A percentile compares a stretch with the other conserved stretches of the same genome.
Evolutionary conservation across 2,329 filamentous ascomycete genomes (phyloP).

Genomic region (Hypoxylon sp.): DNA sequence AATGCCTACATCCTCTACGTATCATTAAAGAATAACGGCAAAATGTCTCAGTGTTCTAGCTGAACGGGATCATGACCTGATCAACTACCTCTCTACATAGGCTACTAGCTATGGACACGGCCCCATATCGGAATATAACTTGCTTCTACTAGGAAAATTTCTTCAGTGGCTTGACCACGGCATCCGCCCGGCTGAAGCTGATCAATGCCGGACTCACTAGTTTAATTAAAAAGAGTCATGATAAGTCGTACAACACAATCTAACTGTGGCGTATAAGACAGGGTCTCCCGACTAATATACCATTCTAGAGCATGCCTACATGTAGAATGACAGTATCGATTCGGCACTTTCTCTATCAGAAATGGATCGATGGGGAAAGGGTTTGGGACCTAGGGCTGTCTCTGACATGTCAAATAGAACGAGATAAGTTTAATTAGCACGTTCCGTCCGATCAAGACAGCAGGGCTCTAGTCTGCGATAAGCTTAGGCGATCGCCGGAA

Average conservation of each 20-base stretch:
- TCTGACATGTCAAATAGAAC: conserved; percentile 24
- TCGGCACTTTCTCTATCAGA: conserved; percentile 2
- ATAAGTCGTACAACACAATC: conserved; percentile 40
- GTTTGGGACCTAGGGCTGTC: not conserved
- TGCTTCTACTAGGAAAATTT: conserved; percentile 32
- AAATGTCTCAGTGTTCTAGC: conserved; percentile 13
- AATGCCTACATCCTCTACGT: conserved; percentile 6
- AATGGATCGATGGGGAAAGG: conserved; percentile 22
- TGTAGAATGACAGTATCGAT: conserved; percentile 3
- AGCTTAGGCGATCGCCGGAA: conserved; percentile 38
- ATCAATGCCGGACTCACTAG: conserved; percentile 31
- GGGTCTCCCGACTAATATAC: conserved; percentile 2
- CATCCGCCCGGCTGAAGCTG: conserved; percentile 26
- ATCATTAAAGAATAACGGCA: conserved; percentile 4
- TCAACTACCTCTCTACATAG: too few relatives aligned
- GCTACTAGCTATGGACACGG: conserved; percentile 21
- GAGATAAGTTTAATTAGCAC: conserved; percentile 41
- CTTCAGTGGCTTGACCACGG: conserved; percentile 39
- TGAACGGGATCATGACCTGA: conserved; percentile 6
- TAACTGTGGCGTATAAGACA: conserved; percentile 33
- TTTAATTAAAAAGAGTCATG: conserved; percentile 34
- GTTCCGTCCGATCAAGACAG: conserved; percentile 33
- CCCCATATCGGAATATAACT: conserved; percentile 31
- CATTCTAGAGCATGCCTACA: conserved; percentile 6
- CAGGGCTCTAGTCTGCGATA: conserved; percentile 34